Evolutionary conservation across 1,284 basidiomycete genomes (phyloP).

Genomic region (Irpex rosettiformis): DNA sequence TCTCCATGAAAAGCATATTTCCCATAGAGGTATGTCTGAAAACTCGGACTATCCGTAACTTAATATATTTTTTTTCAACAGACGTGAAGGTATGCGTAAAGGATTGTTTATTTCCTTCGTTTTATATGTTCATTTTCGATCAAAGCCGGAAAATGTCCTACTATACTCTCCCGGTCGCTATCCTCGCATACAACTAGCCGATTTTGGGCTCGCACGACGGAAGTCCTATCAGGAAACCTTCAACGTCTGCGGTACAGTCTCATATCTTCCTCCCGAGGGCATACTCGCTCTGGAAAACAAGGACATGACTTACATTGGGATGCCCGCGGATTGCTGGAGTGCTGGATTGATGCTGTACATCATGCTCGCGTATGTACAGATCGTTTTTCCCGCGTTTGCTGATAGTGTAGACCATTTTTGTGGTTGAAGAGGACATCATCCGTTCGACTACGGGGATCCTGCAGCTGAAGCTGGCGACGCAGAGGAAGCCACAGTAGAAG

Average conservation of each 20-base stretch:
- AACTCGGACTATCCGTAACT: not conserved
- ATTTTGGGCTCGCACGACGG: constrained; percentile 85
- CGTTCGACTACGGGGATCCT: constrained; percentile 54
- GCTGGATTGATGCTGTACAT: constrained; percentile 75
- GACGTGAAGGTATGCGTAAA: constrained; percentile 61
- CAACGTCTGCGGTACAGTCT: constrained; percentile 79
- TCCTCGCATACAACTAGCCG: constrained; percentile 79
- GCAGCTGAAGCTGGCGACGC: constrained; percentile 22
- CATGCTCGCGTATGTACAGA: constrained; percentile 66
- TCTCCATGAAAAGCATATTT: constrained; percentile 70
- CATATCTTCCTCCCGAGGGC: constrained; percentile 83
- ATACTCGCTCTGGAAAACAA: constrained; percentile 71
- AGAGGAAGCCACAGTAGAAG: constrained; percentile 12
- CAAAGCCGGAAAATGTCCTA: constrained; percentile 82
- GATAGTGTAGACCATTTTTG: constrained; percentile 10
- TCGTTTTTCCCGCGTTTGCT: not conserved
- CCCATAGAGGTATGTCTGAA: constrained; percentile 66
- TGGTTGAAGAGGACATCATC: constrained; percentile 59
- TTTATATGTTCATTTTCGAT: too few species aligned
- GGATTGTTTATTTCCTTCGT: too few species aligned
- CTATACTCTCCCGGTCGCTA: constrained; percentile 72
- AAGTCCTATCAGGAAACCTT: constrained; percentile 74
- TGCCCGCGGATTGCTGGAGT: constrained; percentile 85
- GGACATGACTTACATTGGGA: constrained; percentile 68
- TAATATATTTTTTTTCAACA: constrained; percentile 26